Conservation (phyloP, 2,329 filamentous ascomycete species). For the Fusarium vanettenii region DNA sequence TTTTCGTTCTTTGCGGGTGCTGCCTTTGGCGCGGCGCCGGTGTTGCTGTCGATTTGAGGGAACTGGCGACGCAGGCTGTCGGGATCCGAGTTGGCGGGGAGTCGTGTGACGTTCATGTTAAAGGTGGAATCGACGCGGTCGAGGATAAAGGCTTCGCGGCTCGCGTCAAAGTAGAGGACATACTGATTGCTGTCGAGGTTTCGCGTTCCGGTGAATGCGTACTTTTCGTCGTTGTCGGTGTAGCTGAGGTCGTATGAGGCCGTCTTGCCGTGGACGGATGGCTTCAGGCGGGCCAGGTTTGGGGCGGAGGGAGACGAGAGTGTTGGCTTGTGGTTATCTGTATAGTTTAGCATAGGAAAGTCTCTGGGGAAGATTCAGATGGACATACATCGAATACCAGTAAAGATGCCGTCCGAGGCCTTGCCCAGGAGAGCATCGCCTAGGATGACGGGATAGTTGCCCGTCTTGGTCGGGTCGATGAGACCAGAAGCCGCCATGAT, state of each 20-base stretch:
- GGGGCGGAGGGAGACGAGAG: slow-evolving; percentile 62
- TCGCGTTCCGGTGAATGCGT: slow-evolving; percentile 70
- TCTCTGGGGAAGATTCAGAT: background rate
- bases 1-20: slow-evolving; percentile 16
- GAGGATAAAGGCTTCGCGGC: slow-evolving; percentile 80
- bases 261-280: slow-evolving; percentile 60
- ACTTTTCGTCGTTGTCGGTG: slow-evolving; percentile 65
- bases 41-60: slow-evolving; percentile 66
- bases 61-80: slow-evolving; percentile 74
- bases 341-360: slow-evolving; percentile 8
- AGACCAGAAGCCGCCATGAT: slow-evolving; percentile 49
- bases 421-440: slow-evolving; percentile 71
- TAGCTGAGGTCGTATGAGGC: slow-evolving; percentile 68
- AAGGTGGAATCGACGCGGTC: slow-evolving; percentile 86
- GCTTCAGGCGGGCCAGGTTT: slow-evolving; percentile 63
- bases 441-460: slow-evolving; percentile 72
- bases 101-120: slow-evolving; percentile 84
- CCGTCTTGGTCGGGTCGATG: slow-evolving; percentile 70
- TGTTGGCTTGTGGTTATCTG: slow-evolving; percentile 73
- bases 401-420: slow-evolving; percentile 68
- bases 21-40: slow-evolving; percentile 28
- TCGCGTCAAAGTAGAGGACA: slow-evolving; percentile 80
- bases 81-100: slow-evolving; percentile 72
- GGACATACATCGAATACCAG: slow-evolving; percentile 69
- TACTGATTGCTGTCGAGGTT: slow-evolving; percentile 68